Evolutionary conservation across 2,329 filamentous ascomycete species (phyloP), one percentile per base, ranked within the genome.

Genomic region (Fusarium lyarnte): DNA sequence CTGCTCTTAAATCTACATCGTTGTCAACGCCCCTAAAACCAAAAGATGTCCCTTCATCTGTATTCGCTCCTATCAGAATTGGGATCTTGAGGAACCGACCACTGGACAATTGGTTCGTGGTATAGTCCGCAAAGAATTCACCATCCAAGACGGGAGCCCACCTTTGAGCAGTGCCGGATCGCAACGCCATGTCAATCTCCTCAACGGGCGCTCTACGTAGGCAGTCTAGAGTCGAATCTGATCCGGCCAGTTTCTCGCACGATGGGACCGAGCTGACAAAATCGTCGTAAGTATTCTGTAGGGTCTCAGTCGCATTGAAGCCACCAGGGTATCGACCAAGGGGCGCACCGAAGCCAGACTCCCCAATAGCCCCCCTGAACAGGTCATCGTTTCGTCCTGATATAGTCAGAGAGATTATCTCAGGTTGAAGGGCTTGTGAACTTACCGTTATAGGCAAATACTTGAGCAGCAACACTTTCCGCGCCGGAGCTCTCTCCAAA

Each of bases 401-500:
- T 5, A 6, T 9, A 4, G 25, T 76, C 8, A 76, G 58, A 23
- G 7, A 21, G 7, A 21, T 9, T 5, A 9, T 10, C 0, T 2
- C 25, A 11, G 25, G 5, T 6, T 13, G 2, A 11, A 8, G 0
- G 31, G 10, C 35, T 3, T 17, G 5, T 9, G n/a, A 13, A 36
- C 60, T 67, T 10, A 55, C 86, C 87, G 19, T 84, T 64, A 14
- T 73, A 70, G 2, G 70, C 70, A 14, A 72, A 59, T 4, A 73
- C 33, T 19, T 72, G 69, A 5, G 70, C 65, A 13, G 59, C 62
- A 7, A 72, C 33, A 46, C 70, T 72, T 41, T 72, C 70, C 1
- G 65, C 86, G 4, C 87, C 86, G 3, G 86, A 86, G 23, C 83
- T 86, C 74, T 88, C 85, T 38, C 85, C 87, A 78, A 83, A 87